Conservation (phyloP, 805 yeast genomes). For the Kluyveromyces nonfermentans region DNA sequence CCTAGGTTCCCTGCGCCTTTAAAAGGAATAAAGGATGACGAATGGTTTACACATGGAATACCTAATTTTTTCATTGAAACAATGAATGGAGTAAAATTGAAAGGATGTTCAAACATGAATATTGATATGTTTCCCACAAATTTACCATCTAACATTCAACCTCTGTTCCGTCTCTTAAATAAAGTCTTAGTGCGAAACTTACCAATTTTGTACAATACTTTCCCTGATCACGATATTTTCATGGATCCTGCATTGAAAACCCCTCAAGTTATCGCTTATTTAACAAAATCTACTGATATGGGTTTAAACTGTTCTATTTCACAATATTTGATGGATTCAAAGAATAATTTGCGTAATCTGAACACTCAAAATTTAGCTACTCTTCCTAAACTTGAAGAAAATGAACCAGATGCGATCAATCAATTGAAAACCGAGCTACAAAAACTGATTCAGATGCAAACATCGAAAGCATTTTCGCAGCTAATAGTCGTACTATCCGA, state of each 20-base stretch:
- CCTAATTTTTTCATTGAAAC: neutral
- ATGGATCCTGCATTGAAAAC: slow-evolving; percentile 16
- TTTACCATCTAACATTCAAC: slow-evolving; percentile 20
- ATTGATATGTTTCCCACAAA: slow-evolving; percentile 10
- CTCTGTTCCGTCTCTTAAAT: slow-evolving; percentile 17
- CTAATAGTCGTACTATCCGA: slow-evolving; percentile 18
- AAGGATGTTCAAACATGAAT: neutral
- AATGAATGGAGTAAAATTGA: neutral
- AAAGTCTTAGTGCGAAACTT: slow-evolving; percentile 16
- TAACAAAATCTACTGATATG: slow-evolving; percentile 9
- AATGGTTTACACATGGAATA: neutral
- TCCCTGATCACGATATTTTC: slow-evolving; percentile 26
- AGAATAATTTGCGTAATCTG: neutral
- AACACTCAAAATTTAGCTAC: neutral
- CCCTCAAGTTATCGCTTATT: slow-evolving; percentile 18
- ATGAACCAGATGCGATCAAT: neutral
- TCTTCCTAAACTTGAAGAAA: neutral
- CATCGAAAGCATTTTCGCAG: slow-evolving; percentile 20
- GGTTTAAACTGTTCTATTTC: neutral
- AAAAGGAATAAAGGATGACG: neutral
- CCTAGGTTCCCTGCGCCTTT: slow-evolving; percentile 1
- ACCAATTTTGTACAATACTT: slow-evolving; percentile 21
- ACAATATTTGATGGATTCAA: neutral
- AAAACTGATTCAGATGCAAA: slow-evolving; percentile 21
- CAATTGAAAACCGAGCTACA: neutral